Evolutionary conservation across 2,329 filamentous ascomycete species (phyloP), one percentile per base, ranked within the genome.

Genomic region (Septoria petroselini): DNA sequence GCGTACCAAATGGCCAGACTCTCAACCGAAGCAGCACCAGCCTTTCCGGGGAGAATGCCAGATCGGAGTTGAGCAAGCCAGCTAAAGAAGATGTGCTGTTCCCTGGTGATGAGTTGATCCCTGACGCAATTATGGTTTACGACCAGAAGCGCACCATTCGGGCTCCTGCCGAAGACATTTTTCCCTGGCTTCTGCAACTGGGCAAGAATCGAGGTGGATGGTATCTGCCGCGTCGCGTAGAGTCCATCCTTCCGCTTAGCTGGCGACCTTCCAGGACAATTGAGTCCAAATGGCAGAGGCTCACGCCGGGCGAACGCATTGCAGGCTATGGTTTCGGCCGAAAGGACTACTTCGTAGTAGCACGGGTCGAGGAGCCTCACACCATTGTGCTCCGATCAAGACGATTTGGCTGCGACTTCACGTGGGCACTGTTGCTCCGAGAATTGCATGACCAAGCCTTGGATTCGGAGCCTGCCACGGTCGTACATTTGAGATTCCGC

Each of bases 191-290:
- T 9, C 21, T 55, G n/a, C 58, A 59, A 42, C 23, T 60, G 1
- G 58, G 58, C 30, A 60, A 59, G 40, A 50, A 53, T 18, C 56
- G 58, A 19, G 57, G 49, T 7, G 58, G 58, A 7, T 60, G 58
- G 58, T 60, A 60, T 34, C 39, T 46, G 17, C 58, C 58, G 7
- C 15, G 30, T 3, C 40, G 42, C 6, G 42, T 44, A 14, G 58
- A 60, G 27, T 47, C 43, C 14, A 44, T 51, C 14, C 29, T 60
- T 25, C 58, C 58, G 7, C 6, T 25, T 19, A 48, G 9, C 14
- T 58, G 49, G 52, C 50, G 41, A 7, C 54, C 58, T 15, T 50
- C 45, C 5, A 38, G 54, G 2, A 41, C 48, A 2, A 53, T 60
- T 23, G 46, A 59, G 9, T 35, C 43, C n/a, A 30, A 39, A 11